phyloP scores from a whole-genome alignment of 2,329 filamentous ascomycete species.

The Penicillium glabrum region DNA sequence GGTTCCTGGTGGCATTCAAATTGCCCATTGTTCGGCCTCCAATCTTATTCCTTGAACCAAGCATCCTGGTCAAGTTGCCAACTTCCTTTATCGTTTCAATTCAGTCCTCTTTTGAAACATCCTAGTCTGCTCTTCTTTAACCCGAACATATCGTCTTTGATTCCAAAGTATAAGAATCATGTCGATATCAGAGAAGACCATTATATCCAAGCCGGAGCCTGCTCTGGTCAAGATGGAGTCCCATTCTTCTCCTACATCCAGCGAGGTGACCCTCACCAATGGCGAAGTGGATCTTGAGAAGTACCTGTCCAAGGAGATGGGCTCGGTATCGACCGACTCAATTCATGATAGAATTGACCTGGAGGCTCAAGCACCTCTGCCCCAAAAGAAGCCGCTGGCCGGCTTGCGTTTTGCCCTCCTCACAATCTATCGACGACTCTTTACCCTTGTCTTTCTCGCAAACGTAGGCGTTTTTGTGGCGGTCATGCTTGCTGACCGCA shows the following conservation, averaged over 20 bases:
- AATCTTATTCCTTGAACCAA: background rate
- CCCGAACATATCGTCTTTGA: background rate
- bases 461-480: conserved; percentile 41
- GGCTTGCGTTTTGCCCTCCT: conserved; percentile 38
- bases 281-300: conserved; percentile 14
- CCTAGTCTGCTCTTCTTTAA: background rate
- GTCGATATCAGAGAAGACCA: conserved; percentile 20
- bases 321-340: background rate
- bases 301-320: conserved; percentile 9
- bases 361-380: conserved; percentile 28
- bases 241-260: background rate
- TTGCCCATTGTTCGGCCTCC: background rate
- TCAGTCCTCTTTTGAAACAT: conserved; percentile 20
- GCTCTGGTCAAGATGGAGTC: background rate
- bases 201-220: conserved; percentile 11
- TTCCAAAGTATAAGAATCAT: conserved; percentile 5
- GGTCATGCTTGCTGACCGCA: conserved; percentile 36
- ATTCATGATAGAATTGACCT: conserved; percentile 21
- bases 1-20: background rate
- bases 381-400: conserved; percentile 26
- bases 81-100: conserved; percentile 8
- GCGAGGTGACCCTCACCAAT: conserved; percentile 5
- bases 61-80: conserved; percentile 18
- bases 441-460: conserved; percentile 40
- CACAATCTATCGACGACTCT: conserved; percentile 45